Percentiles rank a stretch among this genome's conserved stretches.
Evolutionary conservation across 805 yeast genomes (phyloP).

Genomic region (Starmerella khaoyaiensis): DNA sequence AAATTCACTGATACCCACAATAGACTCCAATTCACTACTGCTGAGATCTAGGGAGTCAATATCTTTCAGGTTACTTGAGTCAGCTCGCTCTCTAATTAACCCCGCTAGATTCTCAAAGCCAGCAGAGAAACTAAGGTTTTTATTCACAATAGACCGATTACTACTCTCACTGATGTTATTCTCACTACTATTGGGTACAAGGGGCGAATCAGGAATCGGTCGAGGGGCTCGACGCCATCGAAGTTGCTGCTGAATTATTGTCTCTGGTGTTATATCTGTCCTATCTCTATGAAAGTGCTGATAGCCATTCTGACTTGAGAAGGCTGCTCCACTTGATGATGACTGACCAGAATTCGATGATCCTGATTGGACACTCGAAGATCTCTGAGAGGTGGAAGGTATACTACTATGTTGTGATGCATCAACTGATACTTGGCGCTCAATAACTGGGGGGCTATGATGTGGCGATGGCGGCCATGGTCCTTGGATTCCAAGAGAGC

Average conservation of each 20-base stretch:
- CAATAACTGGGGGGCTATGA: no score
- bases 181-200: no score
- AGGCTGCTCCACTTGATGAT: not conserved
- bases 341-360: not conserved
- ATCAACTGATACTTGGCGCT: no score
- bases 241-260: slow-evolving; percentile 1
- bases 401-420: no score
- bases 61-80: slow-evolving; percentile 1
- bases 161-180: no score
- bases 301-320: no score
- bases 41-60: slow-evolving; percentile 16
- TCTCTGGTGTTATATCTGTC: slow-evolving; percentile 1
- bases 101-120: slow-evolving; percentile 9
- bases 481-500: slow-evolving; percentile 9
- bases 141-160: slow-evolving; percentile 8
- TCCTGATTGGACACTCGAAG: no score
- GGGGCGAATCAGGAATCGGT: no score
- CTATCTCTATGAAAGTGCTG: not conserved
- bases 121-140: slow-evolving; percentile 13
- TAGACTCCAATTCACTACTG: slow-evolving; percentile 15
- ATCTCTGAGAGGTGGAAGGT: no score
- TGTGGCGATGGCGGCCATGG: slow-evolving; percentile 1
- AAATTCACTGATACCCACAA: slow-evolving; percentile 19
- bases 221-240: no score
- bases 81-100: slow-evolving; percentile 11